Evolutionary conservation across 2,329 filamentous ascomycete genomes (phyloP).

Genomic region (Trichoderma pleuroti): DNA sequence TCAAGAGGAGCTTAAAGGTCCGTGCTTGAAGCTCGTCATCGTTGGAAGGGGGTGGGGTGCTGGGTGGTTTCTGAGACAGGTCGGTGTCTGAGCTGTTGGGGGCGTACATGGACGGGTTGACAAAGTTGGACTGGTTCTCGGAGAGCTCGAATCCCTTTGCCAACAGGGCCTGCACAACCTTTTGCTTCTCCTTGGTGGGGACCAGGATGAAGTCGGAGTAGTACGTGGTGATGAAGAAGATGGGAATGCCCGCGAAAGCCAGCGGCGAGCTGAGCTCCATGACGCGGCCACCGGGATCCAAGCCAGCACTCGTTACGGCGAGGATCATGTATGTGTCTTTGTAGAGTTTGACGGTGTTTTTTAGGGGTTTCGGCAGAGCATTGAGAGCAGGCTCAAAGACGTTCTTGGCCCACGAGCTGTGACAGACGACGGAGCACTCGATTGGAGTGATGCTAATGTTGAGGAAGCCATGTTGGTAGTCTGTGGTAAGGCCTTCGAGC

Average conservation of each 20-base stretch:
- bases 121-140: conserved; percentile 64
- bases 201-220: conserved; percentile 97
- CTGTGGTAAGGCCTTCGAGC: conserved; percentile 46
- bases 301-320: conserved; percentile 82
- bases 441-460: conserved; percentile 91
- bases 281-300: conserved; percentile 87
- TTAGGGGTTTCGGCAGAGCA: conserved; percentile 53
- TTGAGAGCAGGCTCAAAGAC: conserved; percentile 72
- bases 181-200: conserved; percentile 67
- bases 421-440: conserved; percentile 90
- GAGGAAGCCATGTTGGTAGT: conserved; percentile 70
- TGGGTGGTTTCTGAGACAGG: conserved; percentile 45
- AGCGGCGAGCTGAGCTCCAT: conserved; percentile 88
- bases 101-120: conserved; percentile 46
- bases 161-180: conserved; percentile 73
- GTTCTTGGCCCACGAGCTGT: conserved; percentile 66
- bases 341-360: conserved; percentile 65
- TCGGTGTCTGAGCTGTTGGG: conserved; percentile 29
- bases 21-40: conserved; percentile 75
- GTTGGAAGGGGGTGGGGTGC: conserved; percentile 73
- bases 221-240: conserved; percentile 98
- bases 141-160: conserved; percentile 82
- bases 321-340: conserved; percentile 83
- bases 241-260: conserved; percentile 86
- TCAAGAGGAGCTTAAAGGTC: conserved; percentile 80